Conservation (phyloP, 2,329 filamentous ascomycete species). For the Cladosporium sp. region DNA sequence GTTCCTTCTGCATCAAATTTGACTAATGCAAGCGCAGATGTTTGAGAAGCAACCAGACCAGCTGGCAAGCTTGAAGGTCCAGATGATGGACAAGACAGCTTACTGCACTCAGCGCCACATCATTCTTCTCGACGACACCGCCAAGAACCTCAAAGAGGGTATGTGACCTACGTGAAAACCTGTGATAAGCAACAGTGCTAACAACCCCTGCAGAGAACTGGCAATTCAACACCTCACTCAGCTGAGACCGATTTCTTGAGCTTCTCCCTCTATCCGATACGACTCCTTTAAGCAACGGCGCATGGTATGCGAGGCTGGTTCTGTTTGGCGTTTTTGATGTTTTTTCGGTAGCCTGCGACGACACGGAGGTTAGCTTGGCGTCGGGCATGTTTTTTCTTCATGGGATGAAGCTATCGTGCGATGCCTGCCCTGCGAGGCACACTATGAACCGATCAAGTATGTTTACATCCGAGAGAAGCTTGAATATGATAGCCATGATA, state of each 20-base stretch:
- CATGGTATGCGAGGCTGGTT: background rate
- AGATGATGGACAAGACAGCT: constrained; percentile 97
- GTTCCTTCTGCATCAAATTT: background rate
- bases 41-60: constrained; percentile 96
- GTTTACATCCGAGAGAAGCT: constrained; percentile 8
- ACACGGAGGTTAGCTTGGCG: background rate
- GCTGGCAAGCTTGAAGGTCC: constrained; percentile 83
- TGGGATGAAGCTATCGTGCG: background rate
- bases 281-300: background rate
- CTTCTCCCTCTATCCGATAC: background rate
- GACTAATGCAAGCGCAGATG: constrained; percentile 57
- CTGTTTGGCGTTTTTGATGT: constrained; percentile 7
- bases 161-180: constrained; percentile 42
- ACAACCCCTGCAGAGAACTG: constrained; percentile 35
- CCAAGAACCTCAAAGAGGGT: constrained; percentile 88
- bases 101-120: constrained; percentile 93
- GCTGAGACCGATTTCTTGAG: background rate
- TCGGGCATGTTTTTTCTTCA: constrained; percentile 1
- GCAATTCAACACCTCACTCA: constrained; percentile 34
- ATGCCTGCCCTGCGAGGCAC: background rate
- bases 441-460: background rate
- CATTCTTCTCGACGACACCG: constrained; percentile 88
- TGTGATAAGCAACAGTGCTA: background rate
- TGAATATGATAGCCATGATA: constrained; percentile 12
- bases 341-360: background rate